Evolutionary conservation across 1,284 basidiomycete genomes (phyloP).

Genomic region (Rhodotorula sp.): DNA sequence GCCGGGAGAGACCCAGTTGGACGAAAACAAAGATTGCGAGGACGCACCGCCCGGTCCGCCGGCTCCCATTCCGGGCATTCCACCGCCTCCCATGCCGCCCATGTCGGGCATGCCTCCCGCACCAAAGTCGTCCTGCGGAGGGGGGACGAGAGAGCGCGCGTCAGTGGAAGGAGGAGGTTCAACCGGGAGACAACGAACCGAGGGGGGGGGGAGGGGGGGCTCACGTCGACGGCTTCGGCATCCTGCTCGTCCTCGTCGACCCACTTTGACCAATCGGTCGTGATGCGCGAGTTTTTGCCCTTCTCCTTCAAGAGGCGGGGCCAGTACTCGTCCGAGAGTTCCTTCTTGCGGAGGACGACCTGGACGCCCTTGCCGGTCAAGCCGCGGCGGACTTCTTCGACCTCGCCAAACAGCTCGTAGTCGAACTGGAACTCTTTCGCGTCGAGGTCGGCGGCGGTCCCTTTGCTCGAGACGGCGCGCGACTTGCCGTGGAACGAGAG

Average conservation of each 20-base stretch:
- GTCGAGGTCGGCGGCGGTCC: conserved; percentile 29
- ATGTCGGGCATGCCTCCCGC: conserved; percentile 45
- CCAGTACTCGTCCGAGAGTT: conserved; percentile 74
- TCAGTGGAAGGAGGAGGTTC: neutral
- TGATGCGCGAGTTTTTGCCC: conserved; percentile 76
- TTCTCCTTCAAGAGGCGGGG: conserved; percentile 84
- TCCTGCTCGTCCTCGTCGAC: conserved; percentile 94
- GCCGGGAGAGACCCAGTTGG: no score
- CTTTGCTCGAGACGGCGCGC: conserved; percentile 16
- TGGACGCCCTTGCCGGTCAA: conserved; percentile 56
- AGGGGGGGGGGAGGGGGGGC: neutral
- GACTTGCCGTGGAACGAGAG: conserved; percentile 36
- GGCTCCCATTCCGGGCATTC: conserved; percentile 47
- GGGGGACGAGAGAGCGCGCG: neutral
- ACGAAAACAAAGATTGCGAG: no score
- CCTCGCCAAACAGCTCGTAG: conserved; percentile 36
- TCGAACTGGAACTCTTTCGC: conserved; percentile 37
- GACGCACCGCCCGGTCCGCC: no score
- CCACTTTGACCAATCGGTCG: conserved; percentile 56
- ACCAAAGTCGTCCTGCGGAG: conserved; percentile 28
- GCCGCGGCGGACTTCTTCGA: conserved; percentile 36
- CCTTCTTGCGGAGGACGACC: conserved; percentile 76
- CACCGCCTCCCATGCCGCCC: conserved; percentile 54
- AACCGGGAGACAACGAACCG: neutral
- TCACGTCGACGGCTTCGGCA: conserved; percentile 45